These are phyloP conservation scores for Phytophthora pistaciae DNA, from an alignment of 352 stramenopile genomes.

Conservation along the genomic window DNA sequence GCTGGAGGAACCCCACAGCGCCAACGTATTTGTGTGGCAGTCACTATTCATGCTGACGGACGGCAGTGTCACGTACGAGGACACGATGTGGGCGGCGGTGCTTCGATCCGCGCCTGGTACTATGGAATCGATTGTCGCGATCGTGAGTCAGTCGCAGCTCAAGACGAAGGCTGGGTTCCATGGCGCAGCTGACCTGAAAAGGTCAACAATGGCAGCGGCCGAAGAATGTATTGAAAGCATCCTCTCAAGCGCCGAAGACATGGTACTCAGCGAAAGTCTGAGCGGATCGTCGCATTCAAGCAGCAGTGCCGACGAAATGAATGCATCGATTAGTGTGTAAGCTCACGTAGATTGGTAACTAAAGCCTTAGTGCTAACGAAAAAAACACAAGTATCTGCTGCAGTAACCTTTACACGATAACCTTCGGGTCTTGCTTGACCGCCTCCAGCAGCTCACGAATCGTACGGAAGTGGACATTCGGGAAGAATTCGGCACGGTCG, in stretches of 20 bases:
- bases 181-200: not conserved
- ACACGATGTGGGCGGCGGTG: conserved; percentile 27
- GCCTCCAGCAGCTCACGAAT: conserved; percentile 31
- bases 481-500: conserved; percentile 42
- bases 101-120: conserved; percentile 3
- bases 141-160: conserved; percentile 23
- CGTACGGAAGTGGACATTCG: conserved; percentile 37
- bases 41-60: conserved; percentile 2
- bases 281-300: not conserved
- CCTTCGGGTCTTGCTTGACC: conserved; percentile 30
- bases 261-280: conserved; percentile 21
- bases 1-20: not conserved
- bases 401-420: conserved; percentile 19
- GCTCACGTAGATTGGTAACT: not conserved
- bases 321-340: conserved; percentile 2
- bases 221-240: conserved; percentile 23
- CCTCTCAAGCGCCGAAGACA: conserved; percentile 23
- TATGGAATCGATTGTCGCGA: conserved; percentile 18
- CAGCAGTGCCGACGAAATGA: not conserved
- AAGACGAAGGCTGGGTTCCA: not conserved
- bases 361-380: not conserved
- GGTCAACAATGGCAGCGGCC: conserved; percentile 3
- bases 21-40: conserved; percentile 31
- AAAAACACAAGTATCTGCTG: not conserved
- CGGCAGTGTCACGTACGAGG: not conserved